Evolutionary conservation across 177 flowering plant species (phyloP).

Genomic region (Vitis hybrid): DNA sequence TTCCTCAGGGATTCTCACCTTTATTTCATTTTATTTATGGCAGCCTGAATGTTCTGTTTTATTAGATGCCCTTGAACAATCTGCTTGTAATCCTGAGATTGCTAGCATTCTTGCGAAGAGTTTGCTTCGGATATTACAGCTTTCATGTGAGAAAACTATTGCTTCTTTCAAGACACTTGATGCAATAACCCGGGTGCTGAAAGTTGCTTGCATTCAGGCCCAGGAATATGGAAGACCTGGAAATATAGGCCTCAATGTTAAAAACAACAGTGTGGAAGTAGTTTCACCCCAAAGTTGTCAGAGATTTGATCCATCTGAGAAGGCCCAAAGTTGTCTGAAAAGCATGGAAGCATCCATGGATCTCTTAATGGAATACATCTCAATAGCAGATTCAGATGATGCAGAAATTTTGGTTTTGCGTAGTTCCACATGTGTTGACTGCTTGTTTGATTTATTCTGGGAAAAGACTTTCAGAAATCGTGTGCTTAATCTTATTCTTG

Average conservation of each 20-base stretch:
- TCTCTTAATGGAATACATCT: conserved; percentile 58
- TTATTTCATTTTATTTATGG: conserved; percentile 14
- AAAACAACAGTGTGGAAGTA: conserved; percentile 19
- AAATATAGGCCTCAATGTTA: conserved; percentile 17
- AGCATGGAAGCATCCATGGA: conserved; percentile 65
- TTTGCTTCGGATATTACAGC: conserved; percentile 63
- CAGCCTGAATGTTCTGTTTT: conserved; percentile 91
- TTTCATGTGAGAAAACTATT: conserved; percentile 75
- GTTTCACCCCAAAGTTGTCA: conserved; percentile 19
- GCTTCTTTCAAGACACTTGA: conserved; percentile 71
- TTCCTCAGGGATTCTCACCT: neutral
- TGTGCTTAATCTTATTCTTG: conserved; percentile 62
- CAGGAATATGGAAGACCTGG: conserved; percentile 55
- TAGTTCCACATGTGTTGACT: conserved; percentile 63
- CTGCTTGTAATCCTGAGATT: conserved; percentile 72
- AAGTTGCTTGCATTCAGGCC: conserved; percentile 80
- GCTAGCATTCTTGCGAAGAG: conserved; percentile 62
- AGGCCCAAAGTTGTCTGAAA: conserved; percentile 41
- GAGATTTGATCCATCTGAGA: conserved; percentile 24
- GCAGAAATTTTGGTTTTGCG: conserved; percentile 59
- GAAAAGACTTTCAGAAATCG: conserved; percentile 57
- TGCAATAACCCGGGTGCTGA: conserved; percentile 75
- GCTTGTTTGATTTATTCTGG: conserved; percentile 92
- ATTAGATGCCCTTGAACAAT: conserved; percentile 84
- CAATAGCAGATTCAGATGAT: conserved; percentile 70